Conservation (phyloP, 2,329 filamentous ascomycete genomes). For the Cytospora piceae region DNA sequence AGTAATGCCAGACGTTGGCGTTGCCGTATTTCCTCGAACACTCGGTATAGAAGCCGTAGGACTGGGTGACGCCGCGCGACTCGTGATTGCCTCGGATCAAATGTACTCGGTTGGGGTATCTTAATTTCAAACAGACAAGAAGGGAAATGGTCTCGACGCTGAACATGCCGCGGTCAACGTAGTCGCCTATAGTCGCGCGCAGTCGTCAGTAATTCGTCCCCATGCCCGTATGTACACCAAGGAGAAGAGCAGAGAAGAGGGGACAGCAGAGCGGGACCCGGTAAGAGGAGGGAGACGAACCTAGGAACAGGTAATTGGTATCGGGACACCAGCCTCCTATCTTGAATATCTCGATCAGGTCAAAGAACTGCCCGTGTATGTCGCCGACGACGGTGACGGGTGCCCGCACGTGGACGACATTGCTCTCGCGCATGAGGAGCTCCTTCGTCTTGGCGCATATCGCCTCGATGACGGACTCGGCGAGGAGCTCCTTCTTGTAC, state of each 20-base stretch:
- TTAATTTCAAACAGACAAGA: slow-evolving; percentile 93
- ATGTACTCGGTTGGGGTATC: slow-evolving; percentile 94
- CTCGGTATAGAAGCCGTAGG: slow-evolving; percentile 98
- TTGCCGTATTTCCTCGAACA: slow-evolving; percentile 98
- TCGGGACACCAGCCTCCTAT: slow-evolving; percentile 97
- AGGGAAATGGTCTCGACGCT: slow-evolving; percentile 98
- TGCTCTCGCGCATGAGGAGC: slow-evolving; percentile 99
- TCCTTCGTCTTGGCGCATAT: slow-evolving; percentile 99
- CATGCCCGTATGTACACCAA: background rate
- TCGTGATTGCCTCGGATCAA: slow-evolving; percentile 98
- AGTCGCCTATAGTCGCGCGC: slow-evolving; percentile 69
- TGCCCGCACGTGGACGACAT: slow-evolving; percentile 94
- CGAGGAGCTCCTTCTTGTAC: slow-evolving; percentile 92
- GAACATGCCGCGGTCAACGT: slow-evolving; percentile 97
- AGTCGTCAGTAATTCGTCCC: slow-evolving; percentile 20
- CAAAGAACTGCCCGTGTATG: slow-evolving; percentile 98
- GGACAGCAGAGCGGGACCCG: background rate
- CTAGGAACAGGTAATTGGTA: slow-evolving; percentile 97
- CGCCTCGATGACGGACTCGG: slow-evolving; percentile 97
- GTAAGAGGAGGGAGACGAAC: slow-evolving; percentile 49
- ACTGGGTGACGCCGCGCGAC: slow-evolving; percentile 95
- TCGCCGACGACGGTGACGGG: slow-evolving; percentile 97
- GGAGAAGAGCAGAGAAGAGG: background rate
- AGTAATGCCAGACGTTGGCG: slow-evolving; percentile 98
- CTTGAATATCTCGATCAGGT: slow-evolving; percentile 98